Conservation (phyloP, 805 yeast species). For the Starmerella floris region DNA sequence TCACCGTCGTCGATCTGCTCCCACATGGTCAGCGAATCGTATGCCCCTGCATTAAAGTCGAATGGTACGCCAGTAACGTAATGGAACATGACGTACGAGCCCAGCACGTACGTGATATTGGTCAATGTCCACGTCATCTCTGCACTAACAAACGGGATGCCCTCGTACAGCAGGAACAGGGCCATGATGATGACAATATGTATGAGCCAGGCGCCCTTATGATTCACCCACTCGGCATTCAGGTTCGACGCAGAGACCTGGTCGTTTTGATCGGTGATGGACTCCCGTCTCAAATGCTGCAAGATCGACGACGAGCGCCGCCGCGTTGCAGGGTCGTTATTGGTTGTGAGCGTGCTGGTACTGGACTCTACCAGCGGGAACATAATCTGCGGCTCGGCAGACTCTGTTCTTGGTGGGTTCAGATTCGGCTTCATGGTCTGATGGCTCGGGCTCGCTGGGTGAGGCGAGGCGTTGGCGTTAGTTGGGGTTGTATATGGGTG, state of each 20-base stretch:
- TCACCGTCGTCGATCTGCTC: constrained; percentile 94
- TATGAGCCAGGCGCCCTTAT: constrained; percentile 87
- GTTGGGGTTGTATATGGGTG: no score
- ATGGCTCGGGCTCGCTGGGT: no score
- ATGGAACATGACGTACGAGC: constrained; percentile 92
- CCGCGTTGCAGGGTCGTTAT: constrained; percentile 23
- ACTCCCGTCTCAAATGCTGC: constrained; percentile 87
- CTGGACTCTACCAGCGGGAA: constrained; percentile 9
- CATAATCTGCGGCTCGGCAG: constrained; percentile 6
- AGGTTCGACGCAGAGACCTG: constrained; percentile 78
- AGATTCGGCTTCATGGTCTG: background rate
- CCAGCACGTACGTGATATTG: constrained; percentile 76
- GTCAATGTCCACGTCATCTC: constrained; percentile 92
- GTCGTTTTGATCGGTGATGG: constrained; percentile 80
- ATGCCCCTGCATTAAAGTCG: constrained; percentile 89
- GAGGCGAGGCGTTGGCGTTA: no score
- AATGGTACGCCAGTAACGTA: constrained; percentile 94
- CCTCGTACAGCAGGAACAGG: constrained; percentile 61
- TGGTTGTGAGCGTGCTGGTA: background rate
- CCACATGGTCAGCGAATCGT: constrained; percentile 95
- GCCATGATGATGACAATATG: constrained; percentile 72
- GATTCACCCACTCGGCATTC: constrained; percentile 93
- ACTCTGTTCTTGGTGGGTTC: background rate
- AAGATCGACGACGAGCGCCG: constrained; percentile 81
- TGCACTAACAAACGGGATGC: constrained; percentile 64